Percentiles rank a stretch among this genome's conserved stretches.
Evolutionary conservation across 2,329 filamentous ascomycete genomes (phyloP).

Genomic region (Alternaria longipes): DNA sequence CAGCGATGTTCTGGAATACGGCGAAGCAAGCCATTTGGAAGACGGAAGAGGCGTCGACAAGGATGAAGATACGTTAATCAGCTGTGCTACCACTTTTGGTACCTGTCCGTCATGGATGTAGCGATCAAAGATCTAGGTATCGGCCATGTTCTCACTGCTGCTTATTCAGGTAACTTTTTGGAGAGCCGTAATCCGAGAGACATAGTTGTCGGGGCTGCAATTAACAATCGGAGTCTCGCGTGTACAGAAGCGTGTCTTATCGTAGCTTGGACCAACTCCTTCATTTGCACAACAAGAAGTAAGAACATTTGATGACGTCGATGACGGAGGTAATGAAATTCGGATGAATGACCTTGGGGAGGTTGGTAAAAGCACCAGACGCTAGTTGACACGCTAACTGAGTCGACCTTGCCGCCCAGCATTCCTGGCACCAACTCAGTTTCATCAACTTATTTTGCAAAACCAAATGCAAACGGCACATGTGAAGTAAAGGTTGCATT

Average conservation of each 20-base stretch:
- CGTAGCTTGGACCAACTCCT: not conserved
- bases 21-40: not conserved
- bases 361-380: not conserved
- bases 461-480: not conserved
- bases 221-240: not conserved
- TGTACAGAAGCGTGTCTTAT: not conserved
- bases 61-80: not conserved
- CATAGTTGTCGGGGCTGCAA: not conserved
- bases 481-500: not conserved
- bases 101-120: not conserved
- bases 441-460: not conserved
- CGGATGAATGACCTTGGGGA: not conserved
- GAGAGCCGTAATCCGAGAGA: not conserved
- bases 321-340: not conserved
- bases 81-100: not conserved
- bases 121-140: not conserved
- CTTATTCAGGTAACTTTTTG: too few species aligned
- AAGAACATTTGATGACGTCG: not conserved
- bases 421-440: not conserved
- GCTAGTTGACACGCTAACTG: constrained; percentile 2
- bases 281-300: not conserved
- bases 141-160: too few species aligned
- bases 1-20: not conserved
- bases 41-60: not conserved
- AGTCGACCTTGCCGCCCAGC: not conserved